Conservation (phyloP, 2,329 filamentous ascomycete genomes). For the Fusarium praegraminearum region DNA sequence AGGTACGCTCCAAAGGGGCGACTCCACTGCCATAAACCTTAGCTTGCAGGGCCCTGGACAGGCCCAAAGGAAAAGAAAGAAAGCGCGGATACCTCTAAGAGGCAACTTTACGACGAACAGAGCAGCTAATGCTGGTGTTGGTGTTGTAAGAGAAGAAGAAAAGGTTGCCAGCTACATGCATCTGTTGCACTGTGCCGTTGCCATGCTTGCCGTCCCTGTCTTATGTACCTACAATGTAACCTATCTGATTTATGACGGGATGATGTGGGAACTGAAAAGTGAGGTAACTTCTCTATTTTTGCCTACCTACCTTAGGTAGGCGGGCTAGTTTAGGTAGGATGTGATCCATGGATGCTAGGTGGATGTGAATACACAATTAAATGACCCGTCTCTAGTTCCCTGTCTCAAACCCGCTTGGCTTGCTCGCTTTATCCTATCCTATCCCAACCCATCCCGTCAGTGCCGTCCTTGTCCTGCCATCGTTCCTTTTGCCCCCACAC, state of each 20-base stretch:
- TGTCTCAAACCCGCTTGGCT: slow-evolving; percentile 17
- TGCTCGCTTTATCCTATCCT: slow-evolving; percentile 10
- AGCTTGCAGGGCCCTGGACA: slow-evolving; percentile 13
- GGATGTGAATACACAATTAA: slow-evolving; percentile 25
- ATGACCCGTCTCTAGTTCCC: slow-evolving; percentile 32
- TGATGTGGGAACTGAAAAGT: not conserved
- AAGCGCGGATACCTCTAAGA: not conserved
- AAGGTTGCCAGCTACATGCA: not conserved
- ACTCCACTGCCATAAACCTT: slow-evolving; percentile 23
- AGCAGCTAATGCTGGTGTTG: not conserved
- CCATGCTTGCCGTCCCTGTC: not conserved
- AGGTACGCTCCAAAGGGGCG: slow-evolving; percentile 2
- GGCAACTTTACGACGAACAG: slow-evolving; percentile 3
- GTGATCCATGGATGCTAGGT: not conserved
- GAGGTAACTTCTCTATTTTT: slow-evolving; percentile 7
- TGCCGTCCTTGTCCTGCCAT: slow-evolving; percentile 4
- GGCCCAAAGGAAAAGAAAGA: not conserved
- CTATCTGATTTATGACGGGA: slow-evolving; percentile 6
- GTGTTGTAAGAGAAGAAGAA: slow-evolving; percentile 4
- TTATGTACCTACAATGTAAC: not conserved
- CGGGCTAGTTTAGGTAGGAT: slow-evolving; percentile 5
- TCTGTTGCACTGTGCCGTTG: slow-evolving; percentile 21
- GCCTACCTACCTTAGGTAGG: not conserved
- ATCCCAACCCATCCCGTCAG: not conserved
- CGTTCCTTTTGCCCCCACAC: slow-evolving; percentile 15